A percentile compares a stretch with the other conserved stretches of the same genome.
phyloP scores from a whole-genome alignment of 257 asterid genomes.

The Eustoma russellianum region DNA sequence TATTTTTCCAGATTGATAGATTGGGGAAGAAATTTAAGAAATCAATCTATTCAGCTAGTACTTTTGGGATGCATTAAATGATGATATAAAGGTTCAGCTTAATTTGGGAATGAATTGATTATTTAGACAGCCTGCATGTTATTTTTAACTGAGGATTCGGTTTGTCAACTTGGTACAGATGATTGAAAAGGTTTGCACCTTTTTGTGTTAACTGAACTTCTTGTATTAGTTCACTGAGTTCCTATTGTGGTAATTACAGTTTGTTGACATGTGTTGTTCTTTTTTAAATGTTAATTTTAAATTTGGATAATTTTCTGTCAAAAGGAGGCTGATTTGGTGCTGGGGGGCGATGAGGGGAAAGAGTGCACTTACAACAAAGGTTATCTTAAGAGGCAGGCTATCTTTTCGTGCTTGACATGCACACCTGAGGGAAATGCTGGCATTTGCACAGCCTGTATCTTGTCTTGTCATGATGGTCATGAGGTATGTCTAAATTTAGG shows the following conservation, averaged over 20 bases:
- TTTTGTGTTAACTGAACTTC: not conserved
- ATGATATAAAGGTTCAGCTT: no score
- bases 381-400: conserved; percentile 76
- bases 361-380: conserved; percentile 81
- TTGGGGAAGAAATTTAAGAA: no score
- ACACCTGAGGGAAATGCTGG: conserved; percentile 90
- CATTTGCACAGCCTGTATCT: conserved; percentile 84
- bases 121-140: no score
- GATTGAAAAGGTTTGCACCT: no score
- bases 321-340: conserved; percentile 83
- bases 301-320: no score
- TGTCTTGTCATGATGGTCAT: conserved; percentile 90
- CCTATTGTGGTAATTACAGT: no score
- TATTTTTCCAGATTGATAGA: no score
- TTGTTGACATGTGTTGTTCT: not conserved
- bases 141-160: no score
- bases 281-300: not conserved
- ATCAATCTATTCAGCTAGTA: no score
- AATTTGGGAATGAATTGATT: no score
- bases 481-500: conserved; percentile 42
- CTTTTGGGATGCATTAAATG: no score
- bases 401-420: conserved; percentile 91
- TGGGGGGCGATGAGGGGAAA: conserved; percentile 96
- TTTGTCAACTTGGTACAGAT: no score
- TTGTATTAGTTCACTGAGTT: not conserved